Percentiles rank a stretch among this genome's conserved stretches.
Conservation (phyloP, 345 rosid genomes). For the Dipteronia sinensis region DNA sequence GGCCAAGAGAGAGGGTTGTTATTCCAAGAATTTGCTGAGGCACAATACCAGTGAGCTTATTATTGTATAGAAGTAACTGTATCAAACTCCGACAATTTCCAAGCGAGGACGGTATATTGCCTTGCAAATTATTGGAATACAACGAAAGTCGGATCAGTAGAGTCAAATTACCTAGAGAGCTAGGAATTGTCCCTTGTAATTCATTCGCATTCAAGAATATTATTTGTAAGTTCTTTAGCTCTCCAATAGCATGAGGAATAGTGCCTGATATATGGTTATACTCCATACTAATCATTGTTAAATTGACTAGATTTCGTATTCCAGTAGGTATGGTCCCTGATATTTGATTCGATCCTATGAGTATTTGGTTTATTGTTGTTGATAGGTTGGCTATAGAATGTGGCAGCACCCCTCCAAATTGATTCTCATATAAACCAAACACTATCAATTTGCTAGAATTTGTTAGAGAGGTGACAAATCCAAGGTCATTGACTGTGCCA, state of each 20-base stretch:
- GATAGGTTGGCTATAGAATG: slow-evolving; percentile 16
- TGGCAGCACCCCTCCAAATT: slow-evolving; percentile 20
- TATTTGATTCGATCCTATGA: background rate
- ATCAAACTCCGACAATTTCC: background rate
- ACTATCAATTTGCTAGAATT: background rate
- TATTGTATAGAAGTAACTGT: too few relatives aligned
- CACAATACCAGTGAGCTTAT: background rate
- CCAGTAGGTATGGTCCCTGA: background rate
- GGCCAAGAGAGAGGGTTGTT: too few relatives aligned
- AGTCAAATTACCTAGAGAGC: slow-evolving; percentile 5
- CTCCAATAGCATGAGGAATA: slow-evolving; percentile 8
- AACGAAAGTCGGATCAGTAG: background rate
- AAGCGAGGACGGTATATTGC: slow-evolving; percentile 23
- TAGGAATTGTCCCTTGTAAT: slow-evolving; percentile 14
- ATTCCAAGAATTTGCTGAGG: slow-evolving; percentile 27
- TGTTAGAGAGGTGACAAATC: slow-evolving; percentile 9
- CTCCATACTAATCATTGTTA: background rate
- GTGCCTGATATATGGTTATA: slow-evolving; percentile 6
- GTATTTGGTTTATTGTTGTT: rapidly evolving
- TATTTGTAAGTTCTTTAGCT: background rate
- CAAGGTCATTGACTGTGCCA: background rate
- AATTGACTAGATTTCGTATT: slow-evolving; percentile 26
- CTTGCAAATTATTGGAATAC: slow-evolving; percentile 8
- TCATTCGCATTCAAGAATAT: background rate
- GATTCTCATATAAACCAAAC: background rate